Percentiles rank a stretch among this genome's conserved stretches.
Conservation (phyloP, 345 rosid species). For the Populus simonii region DNA sequence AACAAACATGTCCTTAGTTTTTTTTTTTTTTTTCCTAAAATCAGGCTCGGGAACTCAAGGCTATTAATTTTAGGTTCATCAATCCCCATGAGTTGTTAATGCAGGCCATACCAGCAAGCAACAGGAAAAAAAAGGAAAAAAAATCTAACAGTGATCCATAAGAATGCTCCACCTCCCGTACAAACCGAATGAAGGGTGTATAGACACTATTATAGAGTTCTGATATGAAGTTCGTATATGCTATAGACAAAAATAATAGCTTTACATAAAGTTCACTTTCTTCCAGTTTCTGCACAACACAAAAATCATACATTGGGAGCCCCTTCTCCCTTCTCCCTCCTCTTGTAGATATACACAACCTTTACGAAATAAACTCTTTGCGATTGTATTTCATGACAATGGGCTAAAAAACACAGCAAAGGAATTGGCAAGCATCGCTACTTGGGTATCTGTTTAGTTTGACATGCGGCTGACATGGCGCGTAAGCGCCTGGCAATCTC, state of each 20-base stretch:
- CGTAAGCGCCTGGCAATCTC: conserved; percentile 37
- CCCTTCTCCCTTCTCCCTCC: conserved; percentile 1
- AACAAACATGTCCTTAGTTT: too few relatives aligned
- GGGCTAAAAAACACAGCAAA: background rate
- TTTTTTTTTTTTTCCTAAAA: too few relatives aligned
- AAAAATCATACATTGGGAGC: background rate
- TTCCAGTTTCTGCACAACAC: conserved; percentile 7
- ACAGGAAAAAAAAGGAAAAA: too few relatives aligned
- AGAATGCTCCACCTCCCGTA: background rate
- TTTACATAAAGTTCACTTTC: background rate
- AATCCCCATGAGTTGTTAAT: too few relatives aligned
- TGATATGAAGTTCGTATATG: background rate
- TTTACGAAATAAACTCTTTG: background rate
- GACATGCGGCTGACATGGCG: conserved; percentile 27
- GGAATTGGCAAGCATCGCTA: background rate
- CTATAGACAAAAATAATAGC: conserved; percentile 1
- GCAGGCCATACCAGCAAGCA: too few relatives aligned
- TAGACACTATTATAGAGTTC: background rate
- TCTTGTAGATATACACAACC: background rate
- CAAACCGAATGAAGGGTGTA: background rate
- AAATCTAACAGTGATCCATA: background rate
- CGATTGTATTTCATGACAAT: background rate
- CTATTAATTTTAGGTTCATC: too few relatives aligned
- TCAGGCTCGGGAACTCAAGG: too few relatives aligned
- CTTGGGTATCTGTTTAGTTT: conserved; percentile 20